Evolutionary conservation across 2,329 filamentous ascomycete species (phyloP), one percentile per base, ranked within the genome.

Genomic region (Alternaria incomplexa): DNA sequence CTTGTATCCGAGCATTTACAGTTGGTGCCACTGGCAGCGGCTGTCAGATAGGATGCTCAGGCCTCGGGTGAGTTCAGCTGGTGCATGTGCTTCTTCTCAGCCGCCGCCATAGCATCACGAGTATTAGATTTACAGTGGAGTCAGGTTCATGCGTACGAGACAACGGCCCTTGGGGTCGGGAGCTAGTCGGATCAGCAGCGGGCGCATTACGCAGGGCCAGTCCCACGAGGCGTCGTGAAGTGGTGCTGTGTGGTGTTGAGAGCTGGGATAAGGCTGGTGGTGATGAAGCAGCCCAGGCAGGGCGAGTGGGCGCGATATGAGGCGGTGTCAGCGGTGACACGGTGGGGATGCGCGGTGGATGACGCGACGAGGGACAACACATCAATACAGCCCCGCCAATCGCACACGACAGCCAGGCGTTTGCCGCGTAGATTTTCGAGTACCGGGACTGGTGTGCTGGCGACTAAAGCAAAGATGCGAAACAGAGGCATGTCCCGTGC

Each of bases 291-390:
- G 26, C 17, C 20, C n/a, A 43, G 15, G 23, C 23, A 43, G 61
- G 61, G 61, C 56, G 53, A 53, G 46, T 44, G 40, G 47, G 36
- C 28, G 20, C 22, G 44, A 25, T 32, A 52, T 44, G 56, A 56
- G 57, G 57, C 40, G 40, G 43, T 54, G 48, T 54, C 48, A 23
- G 23, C 28, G 50, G 15, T 55, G 50, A 26, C 45, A 28, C 40
- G 48, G 65, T 60, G 63, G 62, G 36, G 23, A 40, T 28, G 58
- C 57, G 69, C 64, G 63, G 67, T 65, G 62, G 68, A 70, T 70
- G 70, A 70, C 67, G 70, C 69, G 63, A 67, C 62, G 25, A 59
- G 63, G 64, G 69, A 68, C 71, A 73, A 67, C 71, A 69, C 71
- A 73, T 71, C 69, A 58, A 48, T 17, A 13, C 26, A 10, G 23